Percentiles rank a stretch among this genome's conserved stretches.
These are phyloP conservation scores for Mollisia scopiformis DNA, from an alignment of 2,329 filamentous ascomycete genomes.

Conservation along the genomic window DNA sequence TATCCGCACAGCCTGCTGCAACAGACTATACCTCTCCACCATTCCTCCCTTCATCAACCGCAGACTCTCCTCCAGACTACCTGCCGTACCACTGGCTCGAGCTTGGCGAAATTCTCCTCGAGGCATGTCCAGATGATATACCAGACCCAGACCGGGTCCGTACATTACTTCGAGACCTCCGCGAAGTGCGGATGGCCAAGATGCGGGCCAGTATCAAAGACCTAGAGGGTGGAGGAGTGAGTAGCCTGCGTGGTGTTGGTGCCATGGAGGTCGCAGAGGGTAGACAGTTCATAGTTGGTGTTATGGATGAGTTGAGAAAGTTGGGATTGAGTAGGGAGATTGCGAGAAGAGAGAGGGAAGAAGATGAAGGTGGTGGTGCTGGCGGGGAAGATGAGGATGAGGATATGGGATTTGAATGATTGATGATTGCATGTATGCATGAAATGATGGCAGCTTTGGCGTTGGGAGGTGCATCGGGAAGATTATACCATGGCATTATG, in stretches of 20 bases:
- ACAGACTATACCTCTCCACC: constrained; percentile 62
- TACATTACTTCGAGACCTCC: constrained; percentile 75
- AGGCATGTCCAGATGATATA: constrained; percentile 84
- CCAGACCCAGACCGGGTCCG: constrained; percentile 73
- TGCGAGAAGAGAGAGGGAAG: constrained; percentile 74
- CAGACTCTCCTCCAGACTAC: constrained; percentile 66
- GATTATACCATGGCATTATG: neutral
- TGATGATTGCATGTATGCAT: constrained; percentile 2
- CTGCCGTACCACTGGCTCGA: constrained; percentile 97
- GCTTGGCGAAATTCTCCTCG: constrained; percentile 82
- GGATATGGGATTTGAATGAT: constrained; percentile 32
- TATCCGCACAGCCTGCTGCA: constrained; percentile 34
- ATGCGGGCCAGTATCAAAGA: constrained; percentile 75
- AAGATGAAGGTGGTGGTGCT: constrained; percentile 58
- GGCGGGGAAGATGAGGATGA: constrained; percentile 59
- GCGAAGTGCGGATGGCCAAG: constrained; percentile 89
- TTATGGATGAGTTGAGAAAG: constrained; percentile 85
- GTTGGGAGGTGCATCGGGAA: neutral
- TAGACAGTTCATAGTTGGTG: constrained; percentile 79
- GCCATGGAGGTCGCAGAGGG: constrained; percentile 92
- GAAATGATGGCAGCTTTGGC: neutral
- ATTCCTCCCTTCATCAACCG: constrained; percentile 77
- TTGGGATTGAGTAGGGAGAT: constrained; percentile 82
- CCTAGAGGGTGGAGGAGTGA: constrained; percentile 76
- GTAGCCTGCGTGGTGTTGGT: constrained; percentile 74